phyloP scores from a whole-genome alignment of 2,329 filamentous ascomycete genomes.

The Dothistroma pini region DNA sequence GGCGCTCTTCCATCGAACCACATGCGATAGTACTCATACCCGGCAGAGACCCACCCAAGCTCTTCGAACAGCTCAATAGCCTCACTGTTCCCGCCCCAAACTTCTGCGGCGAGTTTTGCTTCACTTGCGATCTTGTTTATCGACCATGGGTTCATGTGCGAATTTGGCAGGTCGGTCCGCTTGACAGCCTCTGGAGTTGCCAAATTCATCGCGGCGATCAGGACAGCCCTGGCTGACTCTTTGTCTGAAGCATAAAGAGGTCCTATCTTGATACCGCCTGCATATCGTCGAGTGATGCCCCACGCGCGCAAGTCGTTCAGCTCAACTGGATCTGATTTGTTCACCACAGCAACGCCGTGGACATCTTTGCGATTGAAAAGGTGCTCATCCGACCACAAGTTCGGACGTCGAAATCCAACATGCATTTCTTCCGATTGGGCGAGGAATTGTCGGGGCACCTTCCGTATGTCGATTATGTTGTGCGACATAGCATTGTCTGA shows the following conservation, averaged over 20 bases:
- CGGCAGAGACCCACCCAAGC: conserved; percentile 32
- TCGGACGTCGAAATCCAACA: conserved; percentile 34
- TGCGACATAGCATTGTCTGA: neutral
- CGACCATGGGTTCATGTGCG: conserved; percentile 11
- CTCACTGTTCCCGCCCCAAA: conserved; percentile 33
- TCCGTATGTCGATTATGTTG: conserved; percentile 25
- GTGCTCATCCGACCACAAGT: conserved; percentile 33
- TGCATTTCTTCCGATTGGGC: conserved; percentile 29
- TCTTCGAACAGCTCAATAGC: conserved; percentile 34
- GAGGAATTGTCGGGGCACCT: conserved; percentile 25
- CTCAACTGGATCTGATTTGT: conserved; percentile 6
- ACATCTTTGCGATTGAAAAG: conserved; percentile 31
- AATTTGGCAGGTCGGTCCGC: conserved; percentile 10
- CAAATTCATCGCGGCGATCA: conserved; percentile 29
- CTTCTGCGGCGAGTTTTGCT: conserved; percentile 33
- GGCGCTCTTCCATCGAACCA: conserved; percentile 35
- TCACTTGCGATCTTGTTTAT: conserved; percentile 16
- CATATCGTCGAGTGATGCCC: conserved; percentile 33
- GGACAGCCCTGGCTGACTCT: conserved; percentile 26
- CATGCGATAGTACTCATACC: conserved; percentile 39
- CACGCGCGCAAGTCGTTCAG: conserved; percentile 28
- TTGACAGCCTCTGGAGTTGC: conserved; percentile 17
- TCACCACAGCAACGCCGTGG: conserved; percentile 29
- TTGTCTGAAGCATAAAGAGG: conserved; percentile 36
- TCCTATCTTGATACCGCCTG: conserved; percentile 35